Evolutionary conservation across 2,329 filamentous ascomycete genomes (phyloP).

Genomic region (Clonostachys rhizophaga): DNA sequence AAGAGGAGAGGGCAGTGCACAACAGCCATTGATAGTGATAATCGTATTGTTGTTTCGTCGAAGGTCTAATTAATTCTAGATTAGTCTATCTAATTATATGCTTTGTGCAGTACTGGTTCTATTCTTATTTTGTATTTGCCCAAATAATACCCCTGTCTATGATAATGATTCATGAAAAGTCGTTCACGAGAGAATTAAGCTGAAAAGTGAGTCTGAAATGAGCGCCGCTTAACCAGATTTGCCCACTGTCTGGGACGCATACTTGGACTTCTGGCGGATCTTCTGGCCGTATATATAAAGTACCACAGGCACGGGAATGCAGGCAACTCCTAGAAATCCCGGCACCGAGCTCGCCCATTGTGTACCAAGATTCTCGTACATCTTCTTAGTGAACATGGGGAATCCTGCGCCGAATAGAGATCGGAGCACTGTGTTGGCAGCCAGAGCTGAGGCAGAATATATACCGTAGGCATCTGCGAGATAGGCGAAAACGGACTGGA

Average conservation of each 20-base stretch:
- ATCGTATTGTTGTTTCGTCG: no score
- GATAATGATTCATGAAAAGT: no score
- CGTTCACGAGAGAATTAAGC: no score
- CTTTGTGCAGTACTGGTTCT: no score
- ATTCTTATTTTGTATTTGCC: no score
- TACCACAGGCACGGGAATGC: slow-evolving; percentile 53
- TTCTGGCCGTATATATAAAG: slow-evolving; percentile 53
- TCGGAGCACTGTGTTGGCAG: slow-evolving; percentile 63
- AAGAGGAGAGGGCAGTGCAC: no score
- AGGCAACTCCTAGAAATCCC: slow-evolving; percentile 61
- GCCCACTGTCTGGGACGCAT: slow-evolving; percentile 31
- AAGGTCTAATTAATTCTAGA: no score
- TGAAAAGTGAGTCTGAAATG: no score
- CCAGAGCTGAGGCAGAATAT: slow-evolving; percentile 65
- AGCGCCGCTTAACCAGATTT: no score
- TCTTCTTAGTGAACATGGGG: slow-evolving; percentile 56
- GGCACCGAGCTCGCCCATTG: slow-evolving; percentile 68
- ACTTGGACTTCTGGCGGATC: slow-evolving; percentile 51
- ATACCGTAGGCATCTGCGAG: slow-evolving; percentile 62
- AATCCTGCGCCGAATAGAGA: slow-evolving; percentile 64
- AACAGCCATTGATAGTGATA: no score
- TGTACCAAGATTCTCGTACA: slow-evolving; percentile 51
- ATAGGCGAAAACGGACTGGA: slow-evolving; percentile 56
- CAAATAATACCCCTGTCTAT: no score
- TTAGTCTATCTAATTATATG: no score